These are phyloP conservation scores for Termitomyces sp. DNA, from an alignment of 768 basidiomycete species.

Conservation along the genomic window DNA sequence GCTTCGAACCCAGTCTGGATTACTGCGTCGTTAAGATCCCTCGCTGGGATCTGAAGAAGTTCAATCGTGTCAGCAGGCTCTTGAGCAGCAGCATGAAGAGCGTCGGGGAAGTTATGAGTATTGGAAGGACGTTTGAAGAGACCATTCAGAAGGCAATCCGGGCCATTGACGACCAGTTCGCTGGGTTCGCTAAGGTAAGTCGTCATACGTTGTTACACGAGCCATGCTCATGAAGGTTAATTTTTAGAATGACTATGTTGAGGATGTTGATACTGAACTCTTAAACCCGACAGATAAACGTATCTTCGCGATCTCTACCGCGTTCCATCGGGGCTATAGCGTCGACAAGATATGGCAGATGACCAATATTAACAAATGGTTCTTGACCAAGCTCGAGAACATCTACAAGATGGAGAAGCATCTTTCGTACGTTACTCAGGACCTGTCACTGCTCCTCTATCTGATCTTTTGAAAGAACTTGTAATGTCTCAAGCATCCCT, in stretches of 20 bases:
- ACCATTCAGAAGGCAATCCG: conserved; percentile 98
- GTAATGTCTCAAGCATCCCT: conserved; percentile 60
- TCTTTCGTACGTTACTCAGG: conserved; percentile 55
- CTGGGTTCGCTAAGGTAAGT: conserved; percentile 80
- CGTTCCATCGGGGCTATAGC: conserved; percentile 88
- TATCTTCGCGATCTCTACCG: conserved; percentile 92
- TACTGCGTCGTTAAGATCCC: conserved; percentile 99
- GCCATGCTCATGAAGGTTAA: not conserved
- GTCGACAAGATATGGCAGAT: conserved; percentile 97
- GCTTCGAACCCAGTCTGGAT: conserved; percentile 97
- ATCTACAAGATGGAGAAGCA: conserved; percentile 77
- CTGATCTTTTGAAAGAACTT: conserved; percentile 36
- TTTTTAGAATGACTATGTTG: conserved; percentile 75
- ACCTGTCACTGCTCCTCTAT: not conserved
- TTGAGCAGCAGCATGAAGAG: conserved; percentile 98
- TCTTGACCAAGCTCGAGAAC: conserved; percentile 82
- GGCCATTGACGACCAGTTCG: conserved; percentile 92
- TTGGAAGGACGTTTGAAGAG: conserved; percentile 97
- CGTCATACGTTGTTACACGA: not conserved
- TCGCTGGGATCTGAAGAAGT: conserved; percentile 99
- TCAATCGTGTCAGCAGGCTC: conserved; percentile 85
- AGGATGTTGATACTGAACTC: conserved; percentile 90
- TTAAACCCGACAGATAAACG: conserved; percentile 95
- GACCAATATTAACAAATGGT: conserved; percentile 99
- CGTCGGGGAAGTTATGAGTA: conserved; percentile 99